Percentiles rank a stretch among this genome's conserved stretches.
Conservation (phyloP, 257 asterid genomes). For the Ligustrum vulgare region DNA sequence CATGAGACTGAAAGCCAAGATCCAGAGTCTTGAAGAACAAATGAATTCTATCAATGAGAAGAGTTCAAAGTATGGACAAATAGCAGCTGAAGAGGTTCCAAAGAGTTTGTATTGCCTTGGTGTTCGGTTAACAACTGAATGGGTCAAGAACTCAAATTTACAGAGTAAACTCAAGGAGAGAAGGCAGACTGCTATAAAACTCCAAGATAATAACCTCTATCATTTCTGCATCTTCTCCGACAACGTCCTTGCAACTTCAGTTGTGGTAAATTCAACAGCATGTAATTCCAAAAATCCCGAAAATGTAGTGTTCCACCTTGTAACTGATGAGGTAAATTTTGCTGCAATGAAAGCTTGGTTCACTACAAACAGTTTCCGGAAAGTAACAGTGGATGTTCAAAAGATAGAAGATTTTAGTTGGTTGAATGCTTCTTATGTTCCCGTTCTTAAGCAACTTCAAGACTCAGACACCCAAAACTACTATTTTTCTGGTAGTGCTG, state of each 20-base stretch:
- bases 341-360: slow-evolving; percentile 79
- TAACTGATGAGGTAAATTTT: slow-evolving; percentile 60
- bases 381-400: slow-evolving; percentile 54
- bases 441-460: slow-evolving; percentile 69
- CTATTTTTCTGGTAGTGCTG: slow-evolving; percentile 57
- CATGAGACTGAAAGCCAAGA: slow-evolving; percentile 59
- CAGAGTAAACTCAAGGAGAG: slow-evolving; percentile 41
- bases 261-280: slow-evolving; percentile 62
- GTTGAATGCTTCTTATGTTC: slow-evolving; percentile 64
- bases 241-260: slow-evolving; percentile 66
- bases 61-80: slow-evolving; percentile 57
- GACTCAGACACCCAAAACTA: slow-evolving; percentile 64
- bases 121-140: slow-evolving; percentile 54
- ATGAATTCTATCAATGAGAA: slow-evolving; percentile 43
- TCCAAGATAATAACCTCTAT: slow-evolving; percentile 45
- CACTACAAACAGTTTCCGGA: slow-evolving; percentile 45
- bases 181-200: slow-evolving; percentile 36
- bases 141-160: slow-evolving; percentile 43
- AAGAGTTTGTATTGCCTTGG: slow-evolving; percentile 65
- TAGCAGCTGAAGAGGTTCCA: slow-evolving; percentile 72
- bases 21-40: slow-evolving; percentile 62
- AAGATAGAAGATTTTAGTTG: slow-evolving; percentile 61
- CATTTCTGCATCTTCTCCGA: slow-evolving; percentile 72
- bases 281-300: slow-evolving; percentile 44
- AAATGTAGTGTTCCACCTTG: slow-evolving; percentile 54